These are phyloP conservation scores for Mucor indicus DNA, from an alignment of 371 early-diverging fungal species.

Conservation along the genomic window DNA sequence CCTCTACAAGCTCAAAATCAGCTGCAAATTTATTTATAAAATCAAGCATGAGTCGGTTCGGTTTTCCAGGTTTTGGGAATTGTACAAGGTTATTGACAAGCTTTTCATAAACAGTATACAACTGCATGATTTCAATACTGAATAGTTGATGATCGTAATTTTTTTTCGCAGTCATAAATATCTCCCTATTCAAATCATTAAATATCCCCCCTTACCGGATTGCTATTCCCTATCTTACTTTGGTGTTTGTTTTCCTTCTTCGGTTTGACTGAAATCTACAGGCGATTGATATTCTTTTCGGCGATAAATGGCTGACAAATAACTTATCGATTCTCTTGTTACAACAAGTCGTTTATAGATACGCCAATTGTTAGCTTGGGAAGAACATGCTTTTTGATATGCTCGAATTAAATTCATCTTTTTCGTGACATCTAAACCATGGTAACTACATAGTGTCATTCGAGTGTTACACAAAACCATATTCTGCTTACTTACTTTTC, in stretches of 20 bases:
- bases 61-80: constrained; percentile 65
- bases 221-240: constrained; percentile 3
- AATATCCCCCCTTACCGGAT: not conserved
- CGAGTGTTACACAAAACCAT: constrained; percentile 5
- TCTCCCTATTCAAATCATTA: not conserved
- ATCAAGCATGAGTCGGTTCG: constrained; percentile 51
- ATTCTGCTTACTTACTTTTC: constrained; percentile 40
- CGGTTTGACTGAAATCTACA: constrained; percentile 6
- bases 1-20: constrained; percentile 52
- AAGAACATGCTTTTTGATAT: constrained; percentile 43
- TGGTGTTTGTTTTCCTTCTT: constrained; percentile 10
- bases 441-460: not conserved
- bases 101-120: constrained; percentile 62
- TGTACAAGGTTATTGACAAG: constrained; percentile 45
- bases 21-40: constrained; percentile 59
- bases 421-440: not conserved
- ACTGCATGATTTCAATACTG: constrained; percentile 50
- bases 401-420: constrained; percentile 45
- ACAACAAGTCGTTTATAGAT: constrained; percentile 42
- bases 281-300: constrained; percentile 25
- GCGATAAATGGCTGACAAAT: constrained; percentile 20
- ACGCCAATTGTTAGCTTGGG: constrained; percentile 43
- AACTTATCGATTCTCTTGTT: constrained; percentile 29
- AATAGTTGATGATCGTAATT: constrained; percentile 27
- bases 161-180: constrained; percentile 3